Percentiles rank a stretch among this genome's conserved stretches.
Evolutionary conservation across 2,329 filamentous ascomycete genomes (phyloP).

Genomic region (Phoma sp.): DNA sequence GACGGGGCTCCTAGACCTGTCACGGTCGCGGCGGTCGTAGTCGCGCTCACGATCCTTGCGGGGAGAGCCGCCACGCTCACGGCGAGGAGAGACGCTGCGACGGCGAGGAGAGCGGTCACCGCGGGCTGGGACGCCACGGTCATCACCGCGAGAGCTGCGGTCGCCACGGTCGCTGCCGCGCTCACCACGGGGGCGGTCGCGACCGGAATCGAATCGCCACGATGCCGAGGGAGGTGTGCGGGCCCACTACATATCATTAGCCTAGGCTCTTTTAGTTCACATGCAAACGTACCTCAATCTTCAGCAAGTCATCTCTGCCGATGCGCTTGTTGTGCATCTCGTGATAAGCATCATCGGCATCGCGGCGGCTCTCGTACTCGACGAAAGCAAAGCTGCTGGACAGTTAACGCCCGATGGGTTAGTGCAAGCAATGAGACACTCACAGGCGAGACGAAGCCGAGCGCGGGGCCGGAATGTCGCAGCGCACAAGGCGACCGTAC

Average conservation of each 20-base stretch:
- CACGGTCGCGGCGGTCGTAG: constrained; percentile 72
- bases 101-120: constrained; percentile 68
- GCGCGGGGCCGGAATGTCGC: constrained; percentile 95
- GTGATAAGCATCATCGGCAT: constrained; percentile 98
- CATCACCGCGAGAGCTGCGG: constrained; percentile 74
- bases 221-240: constrained; percentile 96
- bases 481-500: constrained; percentile 96
- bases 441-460: constrained; percentile 95
- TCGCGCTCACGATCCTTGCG: constrained; percentile 82
- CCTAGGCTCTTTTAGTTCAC: not conserved
- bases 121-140: constrained; percentile 75
- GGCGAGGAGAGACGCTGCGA: constrained; percentile 60
- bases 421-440: constrained; percentile 56
- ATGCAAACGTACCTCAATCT: constrained; percentile 83
- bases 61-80: constrained; percentile 69
- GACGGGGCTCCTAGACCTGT: constrained; percentile 70
- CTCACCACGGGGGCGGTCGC: constrained; percentile 39
- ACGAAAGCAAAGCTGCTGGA: constrained; percentile 90
- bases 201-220: constrained; percentile 94
- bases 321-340: constrained; percentile 99
- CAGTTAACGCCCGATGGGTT: constrained; percentile 26
- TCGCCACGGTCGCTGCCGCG: constrained; percentile 68
- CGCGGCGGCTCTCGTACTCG: constrained; percentile 97
- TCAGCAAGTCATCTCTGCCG: constrained; percentile 91
- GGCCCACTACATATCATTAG: constrained; percentile 76